These are phyloP conservation scores for Ogataea angusta DNA, from an alignment of 805 yeast genomes.

Conservation along the genomic window DNA sequence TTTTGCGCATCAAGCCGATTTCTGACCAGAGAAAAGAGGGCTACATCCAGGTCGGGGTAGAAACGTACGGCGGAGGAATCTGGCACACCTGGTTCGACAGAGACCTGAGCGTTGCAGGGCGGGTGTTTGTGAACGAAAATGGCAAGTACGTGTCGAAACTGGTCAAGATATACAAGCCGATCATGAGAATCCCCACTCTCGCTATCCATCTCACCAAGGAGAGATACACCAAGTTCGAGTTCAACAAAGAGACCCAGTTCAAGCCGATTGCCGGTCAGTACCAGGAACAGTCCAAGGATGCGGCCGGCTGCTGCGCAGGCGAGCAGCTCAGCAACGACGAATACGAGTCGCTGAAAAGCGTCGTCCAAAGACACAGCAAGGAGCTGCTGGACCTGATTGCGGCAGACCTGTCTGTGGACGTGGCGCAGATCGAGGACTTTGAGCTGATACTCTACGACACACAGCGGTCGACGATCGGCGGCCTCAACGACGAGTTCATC, in stretches of 20 bases:
- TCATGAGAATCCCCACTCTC: slow-evolving; percentile 87
- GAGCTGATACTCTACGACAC: slow-evolving; percentile 84
- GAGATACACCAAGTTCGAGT: slow-evolving; percentile 74
- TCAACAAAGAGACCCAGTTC: slow-evolving; percentile 83
- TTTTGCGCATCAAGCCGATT: slow-evolving; percentile 82
- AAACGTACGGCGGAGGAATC: slow-evolving; percentile 91
- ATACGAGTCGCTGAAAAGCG: slow-evolving; percentile 61
- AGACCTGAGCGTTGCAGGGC: slow-evolving; percentile 86
- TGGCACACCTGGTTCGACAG: slow-evolving; percentile 98
- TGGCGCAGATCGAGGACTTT: slow-evolving; percentile 76
- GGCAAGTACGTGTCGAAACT: slow-evolving; percentile 60
- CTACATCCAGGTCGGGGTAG: slow-evolving; percentile 87
- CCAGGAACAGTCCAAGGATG: slow-evolving; percentile 1
- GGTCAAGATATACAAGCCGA: slow-evolving; percentile 77
- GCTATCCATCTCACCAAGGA: slow-evolving; percentile 89
- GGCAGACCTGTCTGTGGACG: slow-evolving; percentile 50
- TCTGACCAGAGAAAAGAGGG: slow-evolving; percentile 71
- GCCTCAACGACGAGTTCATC: slow-evolving; percentile 84
- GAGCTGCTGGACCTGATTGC: slow-evolving; percentile 71
- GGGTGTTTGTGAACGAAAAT: slow-evolving; percentile 65
- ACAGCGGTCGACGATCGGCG: slow-evolving; percentile 81
- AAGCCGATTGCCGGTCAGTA: slow-evolving; percentile 73
- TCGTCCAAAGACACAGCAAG: slow-evolving; percentile 72
- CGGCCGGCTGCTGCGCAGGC: slow-evolving; percentile 45
- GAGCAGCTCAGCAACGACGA: slow-evolving; percentile 50